Percentiles rank a stretch among this genome's conserved stretches.
Evolutionary conservation across 2,329 filamentous ascomycete species (phyloP).

Genomic region (Hypoxylon sp.): DNA sequence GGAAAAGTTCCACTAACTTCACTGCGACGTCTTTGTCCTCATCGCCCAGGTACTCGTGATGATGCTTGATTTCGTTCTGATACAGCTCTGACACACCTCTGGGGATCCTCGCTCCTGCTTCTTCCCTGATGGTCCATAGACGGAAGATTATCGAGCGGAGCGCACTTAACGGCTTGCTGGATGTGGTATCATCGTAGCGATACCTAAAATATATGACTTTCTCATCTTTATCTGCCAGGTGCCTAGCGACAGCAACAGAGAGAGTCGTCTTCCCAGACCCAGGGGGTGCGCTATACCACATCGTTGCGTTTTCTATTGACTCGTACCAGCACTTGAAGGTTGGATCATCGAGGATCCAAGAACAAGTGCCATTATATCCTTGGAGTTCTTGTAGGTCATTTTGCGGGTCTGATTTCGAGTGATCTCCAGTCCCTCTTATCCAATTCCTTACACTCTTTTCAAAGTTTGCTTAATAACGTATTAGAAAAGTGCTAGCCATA

Average conservation of each 20-base stretch:
- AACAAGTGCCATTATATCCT: slow-evolving; percentile 5
- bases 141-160: slow-evolving; percentile 8
- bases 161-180: slow-evolving; percentile 5
- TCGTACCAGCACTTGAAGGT: slow-evolving; percentile 14
- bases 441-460: slow-evolving; percentile 2
- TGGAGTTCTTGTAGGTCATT: background rate
- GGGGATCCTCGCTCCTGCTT: background rate
- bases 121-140: slow-evolving; percentile 6
- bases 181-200: slow-evolving; percentile 2
- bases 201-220: slow-evolving; percentile 8
- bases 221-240: background rate
- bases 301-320: slow-evolving; percentile 15
- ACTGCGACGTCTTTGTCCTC: slow-evolving; percentile 6
- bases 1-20: background rate
- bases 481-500: background rate
- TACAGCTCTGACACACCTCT: background rate
- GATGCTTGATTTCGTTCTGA: slow-evolving; percentile 8
- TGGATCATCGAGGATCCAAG: background rate
- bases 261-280: slow-evolving; percentile 35
- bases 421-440: slow-evolving; percentile 5
- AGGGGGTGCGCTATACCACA: slow-evolving; percentile 37
- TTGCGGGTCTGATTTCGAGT: background rate
- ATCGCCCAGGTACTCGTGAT: background rate
- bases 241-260: background rate
- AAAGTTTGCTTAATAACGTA: background rate